These are phyloP conservation scores for Margaritispora aquatica DNA, from an alignment of 495 filamentous ascomycete species.

Conservation along the genomic window DNA sequence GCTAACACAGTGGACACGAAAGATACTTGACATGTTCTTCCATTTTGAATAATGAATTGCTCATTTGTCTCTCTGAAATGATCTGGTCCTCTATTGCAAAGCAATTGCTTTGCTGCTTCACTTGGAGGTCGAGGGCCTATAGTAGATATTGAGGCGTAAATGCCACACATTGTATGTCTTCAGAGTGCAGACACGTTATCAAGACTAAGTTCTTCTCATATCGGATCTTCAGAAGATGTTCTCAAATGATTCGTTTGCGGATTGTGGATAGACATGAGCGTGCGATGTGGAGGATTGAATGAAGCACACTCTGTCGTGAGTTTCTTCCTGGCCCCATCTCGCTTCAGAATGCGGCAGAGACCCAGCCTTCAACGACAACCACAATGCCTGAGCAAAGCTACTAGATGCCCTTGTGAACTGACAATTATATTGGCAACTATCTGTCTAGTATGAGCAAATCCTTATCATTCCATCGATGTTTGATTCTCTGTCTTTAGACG, in stretches of 20 bases:
- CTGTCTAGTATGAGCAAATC: too few relatives aligned
- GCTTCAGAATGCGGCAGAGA: neutral
- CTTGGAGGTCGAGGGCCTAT: conserved; percentile 8
- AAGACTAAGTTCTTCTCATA: too few relatives aligned
- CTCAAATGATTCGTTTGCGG: neutral
- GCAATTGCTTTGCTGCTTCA: conserved; percentile 16
- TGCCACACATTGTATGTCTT: conserved; percentile 23
- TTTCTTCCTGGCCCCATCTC: neutral
- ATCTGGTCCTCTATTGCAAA: conserved; percentile 41
- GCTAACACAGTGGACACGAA: conserved; percentile 83
- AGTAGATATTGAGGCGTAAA: conserved; percentile 20
- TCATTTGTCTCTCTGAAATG: conserved; percentile 37
- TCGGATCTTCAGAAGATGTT: neutral
- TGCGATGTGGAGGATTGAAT: neutral
- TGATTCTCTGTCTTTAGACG: neutral
- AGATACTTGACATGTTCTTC: conserved; percentile 39
- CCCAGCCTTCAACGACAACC: neutral
- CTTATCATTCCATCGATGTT: too few relatives aligned
- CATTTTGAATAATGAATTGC: conserved; percentile 18
- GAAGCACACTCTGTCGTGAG: neutral
- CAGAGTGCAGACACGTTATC: neutral
- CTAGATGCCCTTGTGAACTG: neutral
- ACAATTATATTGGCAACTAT: neutral
- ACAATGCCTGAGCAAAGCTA: neutral
- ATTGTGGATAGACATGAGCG: neutral